Conservation (phyloP, 2,329 filamentous ascomycete species). For the Emergomyces africanus region DNA sequence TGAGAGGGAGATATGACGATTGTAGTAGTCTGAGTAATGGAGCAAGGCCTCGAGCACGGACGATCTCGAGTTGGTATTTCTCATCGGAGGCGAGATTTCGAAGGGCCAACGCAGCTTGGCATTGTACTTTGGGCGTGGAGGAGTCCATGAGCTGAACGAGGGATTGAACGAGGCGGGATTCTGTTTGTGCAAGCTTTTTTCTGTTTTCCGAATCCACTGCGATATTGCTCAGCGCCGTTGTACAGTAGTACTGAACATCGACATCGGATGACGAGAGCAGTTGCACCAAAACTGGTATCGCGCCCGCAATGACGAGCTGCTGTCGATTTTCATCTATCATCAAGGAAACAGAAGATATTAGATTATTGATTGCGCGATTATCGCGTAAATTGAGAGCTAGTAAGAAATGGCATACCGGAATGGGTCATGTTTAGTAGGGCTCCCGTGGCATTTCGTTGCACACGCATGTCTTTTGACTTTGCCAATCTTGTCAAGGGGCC, state of each 20-base stretch:
- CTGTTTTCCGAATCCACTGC: conserved; percentile 87
- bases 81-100: conserved; percentile 95
- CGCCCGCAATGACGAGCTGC: conserved; percentile 90
- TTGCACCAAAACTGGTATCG: conserved; percentile 94
- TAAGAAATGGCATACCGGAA: conserved; percentile 52
- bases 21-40: conserved; percentile 82
- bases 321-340: conserved; percentile 82
- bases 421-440: conserved; percentile 98
- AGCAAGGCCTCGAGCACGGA: conserved; percentile 71
- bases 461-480: conserved; percentile 97
- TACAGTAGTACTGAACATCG: conserved; percentile 99
- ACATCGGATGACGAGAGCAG: conserved; percentile 86
- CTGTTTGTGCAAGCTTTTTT: conserved; percentile 79
- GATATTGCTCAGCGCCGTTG: conserved; percentile 95
- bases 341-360: conserved; percentile 8
- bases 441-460: conserved; percentile 93
- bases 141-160: conserved; percentile 96
- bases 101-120: conserved; percentile 86
- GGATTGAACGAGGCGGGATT: conserved; percentile 83
- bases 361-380: neutral
- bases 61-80: conserved; percentile 97
- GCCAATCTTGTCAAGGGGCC: conserved; percentile 82
- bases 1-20: conserved; percentile 89
- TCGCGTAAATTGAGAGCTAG: neutral
- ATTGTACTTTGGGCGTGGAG: conserved; percentile 93